These are phyloP conservation scores for Echites panduratus DNA, from an alignment of 257 asterid genomes.

Conservation along the genomic window DNA sequence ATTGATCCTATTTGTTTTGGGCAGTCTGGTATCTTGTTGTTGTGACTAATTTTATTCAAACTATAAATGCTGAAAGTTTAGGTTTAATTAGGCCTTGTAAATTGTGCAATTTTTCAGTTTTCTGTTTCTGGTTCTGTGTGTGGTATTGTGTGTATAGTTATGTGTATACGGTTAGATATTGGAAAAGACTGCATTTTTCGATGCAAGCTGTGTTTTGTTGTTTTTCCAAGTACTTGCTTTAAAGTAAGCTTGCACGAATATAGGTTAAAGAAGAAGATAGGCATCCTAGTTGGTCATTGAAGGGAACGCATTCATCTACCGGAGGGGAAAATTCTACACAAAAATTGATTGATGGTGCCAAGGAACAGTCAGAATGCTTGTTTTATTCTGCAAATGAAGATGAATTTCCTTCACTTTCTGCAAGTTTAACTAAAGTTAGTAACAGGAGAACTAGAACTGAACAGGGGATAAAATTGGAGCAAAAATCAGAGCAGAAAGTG, in stretches of 20 bases:
- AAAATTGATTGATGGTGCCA: background rate
- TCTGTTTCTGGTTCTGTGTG: background rate
- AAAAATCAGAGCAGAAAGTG: slow-evolving; percentile 7
- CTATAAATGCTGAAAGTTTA: background rate
- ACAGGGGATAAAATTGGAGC: slow-evolving; percentile 16
- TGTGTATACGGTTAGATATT: background rate
- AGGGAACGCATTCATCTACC: background rate
- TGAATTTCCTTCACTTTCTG: slow-evolving; percentile 29
- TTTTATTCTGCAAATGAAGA: slow-evolving; percentile 14
- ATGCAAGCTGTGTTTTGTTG: background rate
- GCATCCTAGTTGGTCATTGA: background rate
- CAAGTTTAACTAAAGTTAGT: background rate
- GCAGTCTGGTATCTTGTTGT: background rate
- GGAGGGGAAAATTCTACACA: background rate
- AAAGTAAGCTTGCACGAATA: no score
- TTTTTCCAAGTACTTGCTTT: background rate
- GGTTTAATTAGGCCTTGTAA: background rate
- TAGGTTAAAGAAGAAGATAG: background rate
- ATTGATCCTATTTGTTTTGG: background rate
- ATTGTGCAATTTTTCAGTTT: background rate
- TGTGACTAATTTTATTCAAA: background rate
- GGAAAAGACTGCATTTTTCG: background rate
- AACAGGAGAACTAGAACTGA: slow-evolving; percentile 30
- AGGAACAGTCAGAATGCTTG: background rate
- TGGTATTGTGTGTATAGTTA: background rate